A percentile compares a stretch with the other conserved stretches of the same genome.
Evolutionary conservation across 495 filamentous ascomycete genomes (phyloP).

Genomic region (Hypoxylon lenormandii): DNA sequence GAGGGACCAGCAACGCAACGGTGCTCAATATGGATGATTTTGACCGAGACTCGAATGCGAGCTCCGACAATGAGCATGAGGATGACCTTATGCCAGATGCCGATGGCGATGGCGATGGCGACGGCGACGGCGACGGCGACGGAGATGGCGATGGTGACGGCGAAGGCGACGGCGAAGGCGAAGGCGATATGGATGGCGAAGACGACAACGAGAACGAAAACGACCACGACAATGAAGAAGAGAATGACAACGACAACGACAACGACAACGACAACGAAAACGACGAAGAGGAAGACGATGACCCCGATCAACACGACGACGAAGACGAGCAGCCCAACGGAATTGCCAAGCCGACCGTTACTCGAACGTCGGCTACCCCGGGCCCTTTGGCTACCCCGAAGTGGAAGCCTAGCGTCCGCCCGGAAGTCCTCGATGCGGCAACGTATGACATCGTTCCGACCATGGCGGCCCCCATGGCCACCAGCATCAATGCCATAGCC

Average conservation of each 20-base stretch:
- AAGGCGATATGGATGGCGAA: slow-evolving; percentile 51
- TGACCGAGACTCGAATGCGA: slow-evolving; percentile 68
- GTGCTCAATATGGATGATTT: slow-evolving; percentile 47
- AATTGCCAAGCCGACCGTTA: slow-evolving; percentile 35
- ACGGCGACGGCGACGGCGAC: slow-evolving; percentile 65
- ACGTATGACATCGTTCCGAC: slow-evolving; percentile 97
- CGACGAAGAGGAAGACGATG: slow-evolving; percentile 68
- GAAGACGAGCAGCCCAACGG: slow-evolving; percentile 63
- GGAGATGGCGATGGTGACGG: slow-evolving; percentile 60
- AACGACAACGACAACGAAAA: slow-evolving; percentile 70
- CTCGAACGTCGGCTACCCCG: slow-evolving; percentile 64
- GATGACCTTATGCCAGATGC: slow-evolving; percentile 67
- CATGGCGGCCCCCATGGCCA: slow-evolving; percentile 93
- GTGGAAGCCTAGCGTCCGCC: slow-evolving; percentile 74
- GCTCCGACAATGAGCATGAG: slow-evolving; percentile 78
- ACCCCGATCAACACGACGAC: slow-evolving; percentile 68
- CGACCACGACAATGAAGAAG: slow-evolving; percentile 61
- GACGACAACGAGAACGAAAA: slow-evolving; percentile 70
- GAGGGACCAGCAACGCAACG: neutral
- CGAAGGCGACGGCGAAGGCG: slow-evolving; percentile 62
- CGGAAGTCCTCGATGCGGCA: slow-evolving; percentile 82
- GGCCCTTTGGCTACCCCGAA: slow-evolving; percentile 56
- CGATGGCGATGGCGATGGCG: slow-evolving; percentile 54
- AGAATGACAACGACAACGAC: slow-evolving; percentile 69
- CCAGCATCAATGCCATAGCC: slow-evolving; percentile 91